Evolutionary conservation across 2,329 filamentous ascomycete species (phyloP).

Genomic region (Trichoderma sp.): DNA sequence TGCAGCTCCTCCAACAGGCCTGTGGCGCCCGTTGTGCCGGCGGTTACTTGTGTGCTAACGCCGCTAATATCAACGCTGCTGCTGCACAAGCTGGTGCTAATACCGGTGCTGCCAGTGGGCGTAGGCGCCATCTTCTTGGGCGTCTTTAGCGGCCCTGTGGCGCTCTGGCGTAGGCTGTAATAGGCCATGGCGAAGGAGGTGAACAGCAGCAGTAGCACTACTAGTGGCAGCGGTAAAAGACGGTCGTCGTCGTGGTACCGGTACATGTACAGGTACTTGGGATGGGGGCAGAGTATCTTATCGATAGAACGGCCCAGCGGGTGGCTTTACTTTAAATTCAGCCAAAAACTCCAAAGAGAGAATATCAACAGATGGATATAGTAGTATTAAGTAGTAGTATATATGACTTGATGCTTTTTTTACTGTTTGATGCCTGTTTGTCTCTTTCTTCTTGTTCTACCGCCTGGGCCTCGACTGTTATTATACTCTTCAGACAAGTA

Average conservation of each 20-base stretch:
- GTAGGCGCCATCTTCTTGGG: slow-evolving; percentile 12
- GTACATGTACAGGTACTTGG: slow-evolving; percentile 14
- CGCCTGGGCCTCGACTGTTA: background rate
- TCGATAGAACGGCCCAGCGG: slow-evolving; percentile 5
- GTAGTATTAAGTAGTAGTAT: background rate
- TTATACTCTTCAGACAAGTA: slow-evolving; percentile 3
- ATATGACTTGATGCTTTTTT: background rate
- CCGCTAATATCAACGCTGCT: background rate
- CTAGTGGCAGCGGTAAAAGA: slow-evolving; percentile 4
- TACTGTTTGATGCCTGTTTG: background rate
- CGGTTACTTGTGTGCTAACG: background rate
- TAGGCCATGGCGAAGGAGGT: slow-evolving; percentile 12
- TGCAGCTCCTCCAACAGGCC: slow-evolving; percentile 12
- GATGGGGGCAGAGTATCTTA: background rate
- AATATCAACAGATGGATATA: background rate
- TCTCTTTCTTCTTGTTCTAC: background rate
- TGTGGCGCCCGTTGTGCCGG: background rate
- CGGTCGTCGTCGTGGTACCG: slow-evolving; percentile 8
- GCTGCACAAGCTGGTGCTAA: background rate
- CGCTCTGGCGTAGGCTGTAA: background rate
- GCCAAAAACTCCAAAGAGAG: background rate
- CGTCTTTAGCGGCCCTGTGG: slow-evolving; percentile 16
- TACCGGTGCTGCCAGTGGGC: background rate
- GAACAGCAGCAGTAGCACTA: slow-evolving; percentile 9
- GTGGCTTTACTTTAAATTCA: background rate